Percentiles rank a stretch among this genome's conserved stretches.
Conservation (phyloP, 768 basidiomycete genomes). For the Kondoa subrosea region DNA sequence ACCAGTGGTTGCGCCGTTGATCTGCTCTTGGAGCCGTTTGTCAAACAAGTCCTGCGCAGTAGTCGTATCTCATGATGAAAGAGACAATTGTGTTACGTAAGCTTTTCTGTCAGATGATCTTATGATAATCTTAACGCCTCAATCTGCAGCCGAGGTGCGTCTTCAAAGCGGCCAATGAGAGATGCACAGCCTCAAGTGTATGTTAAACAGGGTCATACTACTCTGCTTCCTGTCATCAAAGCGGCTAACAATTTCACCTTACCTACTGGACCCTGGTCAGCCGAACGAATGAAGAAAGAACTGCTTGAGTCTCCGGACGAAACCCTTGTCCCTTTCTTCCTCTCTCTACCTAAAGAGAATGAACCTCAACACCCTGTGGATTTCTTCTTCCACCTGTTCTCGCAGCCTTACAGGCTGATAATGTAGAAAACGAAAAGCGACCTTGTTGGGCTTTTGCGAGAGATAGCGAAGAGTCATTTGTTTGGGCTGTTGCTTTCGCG, state of each 20-base stretch:
- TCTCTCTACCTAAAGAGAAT: conserved; percentile 10
- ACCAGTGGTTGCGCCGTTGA: too few species aligned
- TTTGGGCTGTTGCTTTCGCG: conserved; percentile 22
- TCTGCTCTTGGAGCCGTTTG: too few species aligned
- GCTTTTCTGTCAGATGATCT: too few species aligned
- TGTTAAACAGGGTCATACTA: conserved; percentile 19
- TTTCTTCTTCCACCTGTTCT: conserved; percentile 33
- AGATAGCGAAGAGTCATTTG: conserved; percentile 29
- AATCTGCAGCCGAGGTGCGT: too few species aligned
- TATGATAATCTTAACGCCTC: too few species aligned
- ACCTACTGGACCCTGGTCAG: conserved; percentile 30
- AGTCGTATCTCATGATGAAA: too few species aligned
- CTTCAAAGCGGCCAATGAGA: too few species aligned
- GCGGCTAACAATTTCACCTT: conserved; percentile 53
- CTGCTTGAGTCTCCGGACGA: conserved; percentile 10
- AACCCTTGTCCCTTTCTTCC: conserved; percentile 25
- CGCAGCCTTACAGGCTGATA: conserved; percentile 28
- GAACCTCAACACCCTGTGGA: conserved; percentile 34
- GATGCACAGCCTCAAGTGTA: too few species aligned
- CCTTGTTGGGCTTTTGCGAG: conserved; percentile 41
- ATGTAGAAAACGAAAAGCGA: conserved; percentile 31
- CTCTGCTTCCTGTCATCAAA: conserved; percentile 45
- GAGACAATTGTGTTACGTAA: too few species aligned
- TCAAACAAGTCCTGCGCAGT: too few species aligned
- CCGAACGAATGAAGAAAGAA: conserved; percentile 14